A percentile compares a stretch with the other conserved stretches of the same genome.
phyloP scores from a whole-genome alignment of 352 stramenopile species.

The Phytophthora syringae region DNA sequence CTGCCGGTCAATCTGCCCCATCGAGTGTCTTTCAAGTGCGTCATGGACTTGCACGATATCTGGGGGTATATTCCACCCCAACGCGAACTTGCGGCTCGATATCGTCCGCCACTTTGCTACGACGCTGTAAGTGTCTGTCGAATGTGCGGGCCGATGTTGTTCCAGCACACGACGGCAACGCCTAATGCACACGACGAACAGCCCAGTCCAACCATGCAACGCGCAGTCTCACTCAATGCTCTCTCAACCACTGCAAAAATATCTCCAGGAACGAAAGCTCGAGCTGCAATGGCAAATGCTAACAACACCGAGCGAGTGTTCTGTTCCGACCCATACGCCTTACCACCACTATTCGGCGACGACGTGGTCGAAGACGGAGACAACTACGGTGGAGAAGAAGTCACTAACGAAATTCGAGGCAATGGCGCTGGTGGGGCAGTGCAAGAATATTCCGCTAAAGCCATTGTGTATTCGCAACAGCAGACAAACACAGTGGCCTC shows the following conservation, averaged over 20 bases:
- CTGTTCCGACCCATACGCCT: constrained; percentile 65
- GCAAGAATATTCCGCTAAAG: constrained; percentile 58
- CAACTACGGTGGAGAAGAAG: constrained; percentile 23
- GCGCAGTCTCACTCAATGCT: constrained; percentile 19
- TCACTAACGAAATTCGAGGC: constrained; percentile 17
- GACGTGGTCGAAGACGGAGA: constrained; percentile 57
- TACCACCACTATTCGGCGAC: constrained; percentile 73
- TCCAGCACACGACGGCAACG: constrained; percentile 45
- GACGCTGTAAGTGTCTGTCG: constrained; percentile 74
- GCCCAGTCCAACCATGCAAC: constrained; percentile 12
- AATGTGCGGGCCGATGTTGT: constrained; percentile 80
- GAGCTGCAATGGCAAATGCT: constrained; percentile 11
- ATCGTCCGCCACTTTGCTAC: constrained; percentile 71
- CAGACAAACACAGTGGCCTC: constrained; percentile 48
- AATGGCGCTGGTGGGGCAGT: constrained; percentile 18
- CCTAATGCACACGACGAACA: constrained; percentile 27
- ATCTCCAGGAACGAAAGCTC: constrained; percentile 21
- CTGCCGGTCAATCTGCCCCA: constrained; percentile 67
- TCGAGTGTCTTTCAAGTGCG: constrained; percentile 78
- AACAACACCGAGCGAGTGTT: constrained; percentile 32
- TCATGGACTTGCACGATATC: constrained; percentile 74
- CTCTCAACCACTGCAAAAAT: constrained; percentile 16
- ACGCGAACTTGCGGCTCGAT: constrained; percentile 50
- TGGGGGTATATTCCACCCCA: constrained; percentile 67
- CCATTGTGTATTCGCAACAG: constrained; percentile 67